Evolutionary conservation across 345 rosid genomes (phyloP).

Genomic region (Populus alba): DNA sequence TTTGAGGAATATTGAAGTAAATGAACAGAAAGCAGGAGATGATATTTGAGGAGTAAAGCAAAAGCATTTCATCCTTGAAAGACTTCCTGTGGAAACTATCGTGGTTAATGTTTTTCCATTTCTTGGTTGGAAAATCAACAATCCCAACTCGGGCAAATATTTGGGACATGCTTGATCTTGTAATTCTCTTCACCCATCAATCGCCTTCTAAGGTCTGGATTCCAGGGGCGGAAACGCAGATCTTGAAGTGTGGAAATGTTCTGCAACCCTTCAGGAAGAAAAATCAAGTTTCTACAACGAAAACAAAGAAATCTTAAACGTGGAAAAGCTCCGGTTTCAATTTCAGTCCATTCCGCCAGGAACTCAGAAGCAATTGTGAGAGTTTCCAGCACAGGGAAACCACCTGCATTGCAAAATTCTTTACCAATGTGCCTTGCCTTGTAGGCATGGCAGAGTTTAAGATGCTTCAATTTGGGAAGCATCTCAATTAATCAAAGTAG

Average conservation of each 20-base stretch:
- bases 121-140: neutral
- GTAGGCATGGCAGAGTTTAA: neutral
- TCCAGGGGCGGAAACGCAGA: neutral
- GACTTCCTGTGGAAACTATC: no score
- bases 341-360: neutral
- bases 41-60: neutral
- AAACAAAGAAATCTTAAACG: neutral
- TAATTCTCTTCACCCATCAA: slow-evolving; percentile 1
- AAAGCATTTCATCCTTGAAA: neutral
- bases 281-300: neutral
- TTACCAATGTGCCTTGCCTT: slow-evolving; percentile 12
- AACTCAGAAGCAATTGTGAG: slow-evolving; percentile 1
- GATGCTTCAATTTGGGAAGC: slow-evolving; percentile 10
- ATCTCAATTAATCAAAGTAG: neutral
- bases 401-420: slow-evolving; percentile 20
- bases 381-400: neutral
- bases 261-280: slow-evolving; percentile 13
- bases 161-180: slow-evolving; percentile 3
- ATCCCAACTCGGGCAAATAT: neutral
- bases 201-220: slow-evolving; percentile 6
- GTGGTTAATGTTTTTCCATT: no score
- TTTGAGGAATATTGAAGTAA: no score
- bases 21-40: neutral
- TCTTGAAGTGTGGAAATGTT: slow-evolving; percentile 9
- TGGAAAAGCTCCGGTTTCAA: no score